Evolutionary conservation across 1,139 yeast genomes (phyloP).

Genomic region (Entelexis paramagnoliae): DNA sequence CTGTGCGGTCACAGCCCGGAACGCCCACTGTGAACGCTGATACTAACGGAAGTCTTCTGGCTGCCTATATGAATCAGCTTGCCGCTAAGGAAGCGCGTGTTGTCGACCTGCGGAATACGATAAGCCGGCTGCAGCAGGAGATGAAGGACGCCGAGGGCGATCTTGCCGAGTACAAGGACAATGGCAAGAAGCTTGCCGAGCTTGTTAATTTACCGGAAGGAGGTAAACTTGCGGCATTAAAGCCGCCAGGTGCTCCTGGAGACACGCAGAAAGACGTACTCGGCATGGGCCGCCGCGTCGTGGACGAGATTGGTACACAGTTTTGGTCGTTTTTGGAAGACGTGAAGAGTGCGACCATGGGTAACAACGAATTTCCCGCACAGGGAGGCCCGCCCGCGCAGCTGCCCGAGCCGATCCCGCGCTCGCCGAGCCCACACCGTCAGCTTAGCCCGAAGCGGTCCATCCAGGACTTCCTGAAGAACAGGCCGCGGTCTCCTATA

Average conservation of each 20-base stretch:
- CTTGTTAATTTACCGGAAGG: slow-evolving; percentile 6
- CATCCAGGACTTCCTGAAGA: slow-evolving; percentile 15
- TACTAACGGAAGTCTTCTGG: slow-evolving; percentile 3
- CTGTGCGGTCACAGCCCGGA: neutral
- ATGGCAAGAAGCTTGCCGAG: slow-evolving; percentile 15
- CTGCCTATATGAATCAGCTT: slow-evolving; percentile 15
- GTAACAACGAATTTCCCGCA: slow-evolving; percentile 24
- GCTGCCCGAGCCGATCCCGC: neutral
- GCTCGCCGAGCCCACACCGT: slow-evolving; percentile 18
- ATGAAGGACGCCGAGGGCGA: slow-evolving; percentile 20
- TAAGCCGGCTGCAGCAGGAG: slow-evolving; percentile 11
- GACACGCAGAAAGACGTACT: slow-evolving; percentile 27
- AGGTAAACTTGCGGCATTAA: neutral
- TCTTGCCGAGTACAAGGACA: slow-evolving; percentile 12
- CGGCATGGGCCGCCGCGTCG: slow-evolving; percentile 30
- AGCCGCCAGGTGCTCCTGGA: neutral
- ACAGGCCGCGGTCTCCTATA: slow-evolving; percentile 14
- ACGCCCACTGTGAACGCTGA: neutral
- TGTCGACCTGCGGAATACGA: slow-evolving; percentile 10
- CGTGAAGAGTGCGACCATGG: slow-evolving; percentile 30
- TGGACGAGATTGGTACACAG: slow-evolving; percentile 31
- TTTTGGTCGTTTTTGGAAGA: slow-evolving; percentile 33
- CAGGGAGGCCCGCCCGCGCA: neutral
- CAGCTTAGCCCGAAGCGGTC: slow-evolving; percentile 16
- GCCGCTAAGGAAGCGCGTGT: slow-evolving; percentile 20